These are phyloP conservation scores for Rhizopogon sp. DNA, from an alignment of 768 basidiomycete genomes.

Conservation along the genomic window DNA sequence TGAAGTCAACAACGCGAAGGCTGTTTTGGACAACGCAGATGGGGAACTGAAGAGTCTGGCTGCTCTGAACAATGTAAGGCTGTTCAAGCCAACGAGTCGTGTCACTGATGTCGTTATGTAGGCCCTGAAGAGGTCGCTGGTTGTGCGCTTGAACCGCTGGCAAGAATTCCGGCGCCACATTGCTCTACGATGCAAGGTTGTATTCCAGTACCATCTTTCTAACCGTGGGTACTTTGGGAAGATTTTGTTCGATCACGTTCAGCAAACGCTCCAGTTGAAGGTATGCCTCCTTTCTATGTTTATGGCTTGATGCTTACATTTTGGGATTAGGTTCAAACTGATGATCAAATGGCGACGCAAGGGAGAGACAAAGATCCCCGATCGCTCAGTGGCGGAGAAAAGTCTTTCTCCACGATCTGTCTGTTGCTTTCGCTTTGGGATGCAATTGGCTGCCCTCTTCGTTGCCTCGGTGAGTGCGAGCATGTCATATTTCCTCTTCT, in stretches of 20 bases:
- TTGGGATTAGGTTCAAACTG: constrained; percentile 64
- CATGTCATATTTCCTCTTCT: background rate
- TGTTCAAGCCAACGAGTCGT: background rate
- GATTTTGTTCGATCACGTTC: constrained; percentile 77
- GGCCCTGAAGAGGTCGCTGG: constrained; percentile 65
- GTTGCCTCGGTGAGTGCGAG: constrained; percentile 69
- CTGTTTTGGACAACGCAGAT: constrained; percentile 53
- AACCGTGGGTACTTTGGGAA: constrained; percentile 89
- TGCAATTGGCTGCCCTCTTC: constrained; percentile 86
- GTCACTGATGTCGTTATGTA: constrained; percentile 24
- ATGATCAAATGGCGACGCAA: constrained; percentile 67
- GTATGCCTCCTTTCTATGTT: constrained; percentile 25
- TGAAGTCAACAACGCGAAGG: constrained; percentile 62
- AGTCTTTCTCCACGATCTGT: constrained; percentile 95
- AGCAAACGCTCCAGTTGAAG: constrained; percentile 60
- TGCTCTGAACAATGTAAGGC: constrained; percentile 56
- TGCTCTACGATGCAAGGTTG: constrained; percentile 78
- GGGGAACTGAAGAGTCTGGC: constrained; percentile 60
- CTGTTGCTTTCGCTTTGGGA: constrained; percentile 95
- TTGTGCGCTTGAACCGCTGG: constrained; percentile 69
- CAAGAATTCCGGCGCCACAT: constrained; percentile 85
- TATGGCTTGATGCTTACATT: background rate
- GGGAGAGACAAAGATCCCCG: constrained; percentile 78
- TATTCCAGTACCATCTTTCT: constrained; percentile 78
- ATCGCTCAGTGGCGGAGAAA: constrained; percentile 89